A percentile compares a stretch with the other conserved stretches of the same genome.
phyloP scores from a whole-genome alignment of 805 yeast genomes.

The Nematodospora valgi region DNA sequence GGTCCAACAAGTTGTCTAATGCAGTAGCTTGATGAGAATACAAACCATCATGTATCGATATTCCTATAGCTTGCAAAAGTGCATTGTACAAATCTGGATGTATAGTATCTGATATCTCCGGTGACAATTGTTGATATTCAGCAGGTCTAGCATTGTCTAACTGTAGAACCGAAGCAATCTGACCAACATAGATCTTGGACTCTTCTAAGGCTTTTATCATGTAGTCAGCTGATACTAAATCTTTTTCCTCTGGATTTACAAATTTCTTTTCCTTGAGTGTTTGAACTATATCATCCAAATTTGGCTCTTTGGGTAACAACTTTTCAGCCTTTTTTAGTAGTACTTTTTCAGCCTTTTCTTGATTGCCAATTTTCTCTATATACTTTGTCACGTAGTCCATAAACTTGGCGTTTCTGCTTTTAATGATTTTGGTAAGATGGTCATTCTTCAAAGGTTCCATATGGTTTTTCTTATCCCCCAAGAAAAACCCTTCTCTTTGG shows the following conservation, averaged over 20 bases:
- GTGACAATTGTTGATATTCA: conserved; percentile 36
- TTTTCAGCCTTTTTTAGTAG: conserved; percentile 33
- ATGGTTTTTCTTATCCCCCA: conserved; percentile 40
- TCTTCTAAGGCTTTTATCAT: conserved; percentile 48
- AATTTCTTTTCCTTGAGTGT: conserved; percentile 11
- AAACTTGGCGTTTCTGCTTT: conserved; percentile 55
- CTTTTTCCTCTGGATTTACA: conserved; percentile 7
- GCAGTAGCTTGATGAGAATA: conserved; percentile 87
- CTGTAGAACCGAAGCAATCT: conserved; percentile 53
- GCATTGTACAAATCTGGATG: conserved; percentile 49
- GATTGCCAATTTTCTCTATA: conserved; percentile 10
- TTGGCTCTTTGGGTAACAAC: conserved; percentile 47
- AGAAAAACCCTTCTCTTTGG: conserved; percentile 19
- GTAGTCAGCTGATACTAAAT: conserved; percentile 24
- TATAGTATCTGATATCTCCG: conserved; percentile 23
- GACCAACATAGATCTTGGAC: conserved; percentile 55
- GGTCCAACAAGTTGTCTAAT: conserved; percentile 46
- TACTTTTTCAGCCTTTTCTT: conserved; percentile 37
- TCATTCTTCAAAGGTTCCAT: conserved; percentile 51
- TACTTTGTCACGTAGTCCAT: conserved; percentile 4
- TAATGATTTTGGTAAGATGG: conserved; percentile 59
- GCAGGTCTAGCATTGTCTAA: conserved; percentile 47
- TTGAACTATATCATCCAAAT: conserved; percentile 51
- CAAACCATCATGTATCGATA: conserved; percentile 42
- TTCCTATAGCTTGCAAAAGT: conserved; percentile 44